Conservation (phyloP, 2,329 filamentous ascomycete species). For the Coleophoma crateriformis region DNA sequence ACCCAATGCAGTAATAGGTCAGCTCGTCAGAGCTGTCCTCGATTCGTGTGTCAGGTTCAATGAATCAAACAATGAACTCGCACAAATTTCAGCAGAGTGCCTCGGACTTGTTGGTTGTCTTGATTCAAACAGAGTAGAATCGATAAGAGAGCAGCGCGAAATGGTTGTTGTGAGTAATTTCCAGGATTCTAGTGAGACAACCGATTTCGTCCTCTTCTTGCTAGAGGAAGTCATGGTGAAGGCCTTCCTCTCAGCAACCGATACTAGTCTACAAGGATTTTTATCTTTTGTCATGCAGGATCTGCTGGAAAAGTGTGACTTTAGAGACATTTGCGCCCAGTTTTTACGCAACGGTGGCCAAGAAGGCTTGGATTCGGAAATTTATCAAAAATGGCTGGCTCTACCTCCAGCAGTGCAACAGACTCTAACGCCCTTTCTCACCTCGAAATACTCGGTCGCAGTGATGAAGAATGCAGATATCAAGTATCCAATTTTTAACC, state of each 20-base stretch:
- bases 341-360: slow-evolving; percentile 27
- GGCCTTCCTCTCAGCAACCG: slow-evolving; percentile 84
- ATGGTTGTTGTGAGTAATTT: slow-evolving; percentile 89
- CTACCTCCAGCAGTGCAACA: slow-evolving; percentile 75
- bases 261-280: slow-evolving; percentile 83
- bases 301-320: slow-evolving; percentile 71
- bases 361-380: slow-evolving; percentile 44
- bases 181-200: slow-evolving; percentile 67
- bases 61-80: slow-evolving; percentile 59
- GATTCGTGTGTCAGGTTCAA: slow-evolving; percentile 83
- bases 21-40: slow-evolving; percentile 71
- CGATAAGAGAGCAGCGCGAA: slow-evolving; percentile 70
- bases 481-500: slow-evolving; percentile 67
- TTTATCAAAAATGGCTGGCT: slow-evolving; percentile 69
- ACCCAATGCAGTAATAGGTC: slow-evolving; percentile 67
- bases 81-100: slow-evolving; percentile 70
- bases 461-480: slow-evolving; percentile 47
- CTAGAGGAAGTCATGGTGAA: slow-evolving; percentile 85
- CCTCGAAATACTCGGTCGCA: slow-evolving; percentile 73
- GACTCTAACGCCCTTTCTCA: slow-evolving; percentile 81
- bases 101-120: slow-evolving; percentile 87
- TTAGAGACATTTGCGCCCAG: slow-evolving; percentile 47
- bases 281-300: slow-evolving; percentile 94
- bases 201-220: slow-evolving; percentile 80
- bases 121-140: slow-evolving; percentile 85